phyloP scores from a whole-genome alignment of 2,329 filamentous ascomycete genomes.

The Diaporthe citri region DNA sequence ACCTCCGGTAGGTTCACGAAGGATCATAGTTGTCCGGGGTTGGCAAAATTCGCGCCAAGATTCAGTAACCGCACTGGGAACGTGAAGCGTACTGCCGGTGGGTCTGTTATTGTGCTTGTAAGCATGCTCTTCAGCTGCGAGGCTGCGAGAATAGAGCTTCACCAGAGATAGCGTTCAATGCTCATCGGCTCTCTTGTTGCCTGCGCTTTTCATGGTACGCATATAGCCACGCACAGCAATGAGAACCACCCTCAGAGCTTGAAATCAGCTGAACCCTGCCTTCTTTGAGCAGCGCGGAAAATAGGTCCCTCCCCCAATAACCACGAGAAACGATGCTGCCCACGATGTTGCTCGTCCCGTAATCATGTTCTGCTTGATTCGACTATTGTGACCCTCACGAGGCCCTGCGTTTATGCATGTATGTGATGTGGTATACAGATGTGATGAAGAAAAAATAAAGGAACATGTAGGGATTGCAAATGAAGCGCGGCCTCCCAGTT shows the following conservation, averaged over 20 bases:
- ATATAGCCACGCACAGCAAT: background rate
- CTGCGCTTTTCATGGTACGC: background rate
- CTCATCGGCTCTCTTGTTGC: background rate
- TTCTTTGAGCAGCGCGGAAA: background rate
- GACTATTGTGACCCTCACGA: conserved; percentile 3
- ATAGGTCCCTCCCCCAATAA: background rate
- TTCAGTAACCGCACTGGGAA: conserved; percentile 13
- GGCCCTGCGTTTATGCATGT: background rate
- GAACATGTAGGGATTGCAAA: conserved; percentile 28
- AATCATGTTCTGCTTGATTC: background rate
- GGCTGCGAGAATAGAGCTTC: background rate
- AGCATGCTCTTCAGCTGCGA: background rate
- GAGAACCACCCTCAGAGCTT: background rate
- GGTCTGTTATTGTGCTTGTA: background rate
- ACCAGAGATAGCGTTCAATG: background rate
- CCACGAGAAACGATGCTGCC: background rate
- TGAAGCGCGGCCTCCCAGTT: conserved; percentile 18
- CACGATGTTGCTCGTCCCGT: background rate
- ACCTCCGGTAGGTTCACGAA: background rate
- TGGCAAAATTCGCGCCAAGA: background rate
- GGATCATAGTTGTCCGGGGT: conserved; percentile 8
- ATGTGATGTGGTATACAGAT: conserved; percentile 29
- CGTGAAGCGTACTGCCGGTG: background rate
- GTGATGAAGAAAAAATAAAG: conserved; percentile 2
- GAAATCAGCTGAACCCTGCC: background rate